Evolutionary conservation across 352 stramenopile species (phyloP), one percentile per base, ranked within the genome.

Genomic region (Phytophthora fragariaefolia): DNA sequence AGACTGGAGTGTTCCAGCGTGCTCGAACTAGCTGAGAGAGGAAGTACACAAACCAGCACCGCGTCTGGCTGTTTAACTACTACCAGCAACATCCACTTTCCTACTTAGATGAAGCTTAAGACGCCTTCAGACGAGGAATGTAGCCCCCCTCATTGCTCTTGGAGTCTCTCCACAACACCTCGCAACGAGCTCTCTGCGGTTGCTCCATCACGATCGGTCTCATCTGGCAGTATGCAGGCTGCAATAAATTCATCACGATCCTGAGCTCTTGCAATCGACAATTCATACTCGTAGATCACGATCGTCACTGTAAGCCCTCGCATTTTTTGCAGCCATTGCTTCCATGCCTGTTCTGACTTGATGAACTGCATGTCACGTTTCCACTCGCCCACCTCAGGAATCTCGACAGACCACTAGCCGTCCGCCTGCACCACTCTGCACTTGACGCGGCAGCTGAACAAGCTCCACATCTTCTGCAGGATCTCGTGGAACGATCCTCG

Each of bases 81-180:
- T 74, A 67, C 50, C 20, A 53, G 6, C 12, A 58, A 6, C 28
- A 50, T 1, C 67, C 67, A 10, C 43, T 71, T 2, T 42, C 55
- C 2, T 74, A 67, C 18, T 22, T 74, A 17, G 55, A 74, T 49
- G 67, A 74, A 58, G 67, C 67, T 18, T 60, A 70, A 56, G 34
- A 46, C 17, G 61, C 45, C 6, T 69, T 63, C 23, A 49, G 15
- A 23, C n/a, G n/a, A 17, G 40, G 3, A 55, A 55, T 55, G 27
- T 55, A 38, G n/a, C 28, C 5, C 30, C 48, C 48, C 28, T n/a
- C n/a, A 28, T 30, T n/a, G 5, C 30, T 47, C 50, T 47, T 27
- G 49, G 3, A 56, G 30, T 17, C 12, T 56, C n/a, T 58, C 18
- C 50, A 58, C 50, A 32, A 54, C 43, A 17, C 56, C 56, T 38